Percentiles rank a stretch among this genome's conserved stretches.
These are phyloP conservation scores for Fonsecaea erecta DNA, from an alignment of 2,329 filamentous ascomycete genomes.

Conservation along the genomic window DNA sequence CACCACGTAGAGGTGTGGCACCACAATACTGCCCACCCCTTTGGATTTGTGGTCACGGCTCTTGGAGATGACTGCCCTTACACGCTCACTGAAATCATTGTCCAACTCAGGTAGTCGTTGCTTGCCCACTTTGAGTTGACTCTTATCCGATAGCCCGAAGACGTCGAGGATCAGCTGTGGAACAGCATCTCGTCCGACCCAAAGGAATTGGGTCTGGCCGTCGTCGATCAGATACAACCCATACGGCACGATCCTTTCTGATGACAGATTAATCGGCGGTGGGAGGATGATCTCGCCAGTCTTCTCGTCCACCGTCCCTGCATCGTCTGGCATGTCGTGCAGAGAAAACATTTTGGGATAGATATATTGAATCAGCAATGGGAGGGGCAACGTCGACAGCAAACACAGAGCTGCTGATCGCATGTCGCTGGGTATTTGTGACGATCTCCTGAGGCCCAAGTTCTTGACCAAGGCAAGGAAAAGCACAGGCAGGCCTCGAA, in stretches of 20 bases:
- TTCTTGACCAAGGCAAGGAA: conserved; percentile 97
- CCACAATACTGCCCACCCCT: conserved; percentile 88
- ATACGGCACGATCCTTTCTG: conserved; percentile 83
- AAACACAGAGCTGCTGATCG: conserved; percentile 89
- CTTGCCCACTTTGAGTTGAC: conserved; percentile 89
- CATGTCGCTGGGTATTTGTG: conserved; percentile 91
- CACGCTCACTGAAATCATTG: conserved; percentile 94
- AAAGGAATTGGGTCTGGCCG: conserved; percentile 95
- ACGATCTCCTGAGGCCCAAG: conserved; percentile 87
- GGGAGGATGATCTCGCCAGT: conserved; percentile 90
- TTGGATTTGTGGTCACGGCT: conserved; percentile 83
- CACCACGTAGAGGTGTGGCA: conserved; percentile 90
- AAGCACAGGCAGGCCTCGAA: conserved; percentile 83
- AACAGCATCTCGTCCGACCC: conserved; percentile 91
- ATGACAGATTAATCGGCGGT: conserved; percentile 81
- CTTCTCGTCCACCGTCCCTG: conserved; percentile 80
- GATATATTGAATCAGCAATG: conserved; percentile 35
- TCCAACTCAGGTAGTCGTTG: conserved; percentile 83
- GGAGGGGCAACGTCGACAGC: conserved; percentile 69
- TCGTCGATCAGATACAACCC: conserved; percentile 97
- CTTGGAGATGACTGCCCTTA: conserved; percentile 89
- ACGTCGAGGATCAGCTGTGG: conserved; percentile 87
- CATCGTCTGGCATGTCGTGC: conserved; percentile 94
- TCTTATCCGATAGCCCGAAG: conserved; percentile 83
- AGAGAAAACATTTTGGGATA: conserved; percentile 76